Evolutionary conservation across 2,329 filamentous ascomycete genomes (phyloP), one percentile per base, ranked within the genome.

Genomic region (Neodidymelliopsis sp.): DNA sequence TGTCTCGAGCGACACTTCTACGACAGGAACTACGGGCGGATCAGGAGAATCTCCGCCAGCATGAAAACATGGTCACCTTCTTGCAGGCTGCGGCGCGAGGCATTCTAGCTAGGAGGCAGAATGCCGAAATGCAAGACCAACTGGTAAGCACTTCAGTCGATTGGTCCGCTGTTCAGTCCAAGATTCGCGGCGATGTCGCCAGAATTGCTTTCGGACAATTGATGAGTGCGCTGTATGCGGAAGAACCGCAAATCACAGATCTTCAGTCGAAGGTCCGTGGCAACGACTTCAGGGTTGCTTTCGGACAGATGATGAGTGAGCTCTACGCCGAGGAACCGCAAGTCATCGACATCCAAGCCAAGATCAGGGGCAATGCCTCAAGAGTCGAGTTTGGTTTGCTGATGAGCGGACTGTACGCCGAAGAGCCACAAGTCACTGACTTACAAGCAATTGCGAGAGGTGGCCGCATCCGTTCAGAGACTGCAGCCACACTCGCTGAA

Each of bases 1-100:
- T 67, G 10, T 67, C 72, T 12, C 68, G 77, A 44, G 78, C 77
- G 20, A 63, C 72, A 39, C 58, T 78, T 6, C 54, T 75, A 25
- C 71, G 78, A 44, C 60, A 72, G 49, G 60, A 66, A 13, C 37
- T 73, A 35, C 66, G 67, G 22, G 47, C 66, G 11, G 65, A 75
- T 28, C 68, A 67, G 44, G 66, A 71, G 30, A 63, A 47, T 31
- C 60, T 76, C 29, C 67, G 71, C 24, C 67, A 70, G 33, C 61
- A 74, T 15, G 75, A 77, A 44, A 65, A 69, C 19, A 52, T 68
- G n/a, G 65, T 78, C 53, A 77, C 77, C 40, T 73, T 77, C 42
- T 72, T 91, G 49, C 89, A 92, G 75, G 84, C 87, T 60, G 82
- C 82, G 50, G 79, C 83, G 25, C 81, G 88, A 71, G 89, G 69